These are phyloP conservation scores for Camellia japonica DNA, from an alignment of 148 eudicot species.

Conservation along the genomic window DNA sequence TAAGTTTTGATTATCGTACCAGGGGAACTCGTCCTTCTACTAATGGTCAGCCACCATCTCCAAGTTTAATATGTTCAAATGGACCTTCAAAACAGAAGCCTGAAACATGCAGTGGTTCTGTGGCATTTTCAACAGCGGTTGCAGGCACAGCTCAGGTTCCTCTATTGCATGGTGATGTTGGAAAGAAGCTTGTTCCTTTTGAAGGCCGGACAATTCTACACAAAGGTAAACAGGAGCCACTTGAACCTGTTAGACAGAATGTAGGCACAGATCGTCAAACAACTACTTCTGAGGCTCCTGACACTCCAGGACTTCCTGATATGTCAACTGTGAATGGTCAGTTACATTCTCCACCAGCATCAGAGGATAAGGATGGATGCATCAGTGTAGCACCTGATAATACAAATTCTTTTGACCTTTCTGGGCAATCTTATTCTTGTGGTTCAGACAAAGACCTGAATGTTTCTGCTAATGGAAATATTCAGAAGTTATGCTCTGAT, in stretches of 20 bases:
- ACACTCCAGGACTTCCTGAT: conserved; percentile 21
- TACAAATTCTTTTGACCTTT: conserved; percentile 20
- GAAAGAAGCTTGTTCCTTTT: conserved; percentile 31
- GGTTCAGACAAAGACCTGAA: conserved; percentile 23
- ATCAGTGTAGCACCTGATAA: conserved; percentile 10
- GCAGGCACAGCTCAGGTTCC: conserved; percentile 31
- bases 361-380: conserved; percentile 20
- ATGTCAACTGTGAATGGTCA: conserved; percentile 27
- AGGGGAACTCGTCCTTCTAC: conserved; percentile 76
- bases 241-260: conserved; percentile 28
- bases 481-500: conserved; percentile 34
- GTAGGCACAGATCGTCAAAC: conserved; percentile 19
- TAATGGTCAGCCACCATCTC: conserved; percentile 40
- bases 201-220: conserved; percentile 28
- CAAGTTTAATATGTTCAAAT: conserved; percentile 41
- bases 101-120: conserved; percentile 35
- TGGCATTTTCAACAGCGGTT: conserved; percentile 38
- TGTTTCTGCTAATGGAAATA: conserved; percentile 29
- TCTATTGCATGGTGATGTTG: conserved; percentile 27
- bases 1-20: neutral
- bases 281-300: conserved; percentile 28
- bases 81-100: conserved; percentile 54
- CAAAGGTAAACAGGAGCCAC: conserved; percentile 39
- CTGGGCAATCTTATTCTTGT: conserved; percentile 25
- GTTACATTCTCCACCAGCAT: conserved; percentile 23